A percentile compares a stretch with the other conserved stretches of the same genome.
These are phyloP conservation scores for Monosporascus sp. DNA, from an alignment of 2,329 filamentous ascomycete species.

Conservation along the genomic window DNA sequence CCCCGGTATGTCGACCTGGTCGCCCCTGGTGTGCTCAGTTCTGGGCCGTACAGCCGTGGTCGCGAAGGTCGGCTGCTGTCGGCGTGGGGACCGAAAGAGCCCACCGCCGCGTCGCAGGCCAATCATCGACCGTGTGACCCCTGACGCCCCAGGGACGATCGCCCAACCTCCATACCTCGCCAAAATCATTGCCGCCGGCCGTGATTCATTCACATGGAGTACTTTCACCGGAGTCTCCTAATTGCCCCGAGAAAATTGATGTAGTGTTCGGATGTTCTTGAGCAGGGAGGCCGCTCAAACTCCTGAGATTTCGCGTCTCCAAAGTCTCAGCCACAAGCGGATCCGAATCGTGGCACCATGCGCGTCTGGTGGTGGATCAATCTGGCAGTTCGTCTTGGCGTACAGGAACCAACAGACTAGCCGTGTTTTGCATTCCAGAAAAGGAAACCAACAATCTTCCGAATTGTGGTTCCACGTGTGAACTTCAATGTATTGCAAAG, in stretches of 20 bases:
- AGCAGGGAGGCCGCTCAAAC: background rate
- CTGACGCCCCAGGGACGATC: background rate
- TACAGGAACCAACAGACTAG: background rate
- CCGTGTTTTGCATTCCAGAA: no score
- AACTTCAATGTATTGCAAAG: no score
- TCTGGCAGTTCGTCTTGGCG: background rate
- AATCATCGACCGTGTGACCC: background rate
- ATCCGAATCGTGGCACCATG: background rate
- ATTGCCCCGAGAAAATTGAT: no score
- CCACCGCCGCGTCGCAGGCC: background rate
- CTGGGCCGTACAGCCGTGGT: slow-evolving; percentile 2
- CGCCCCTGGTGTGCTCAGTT: background rate
- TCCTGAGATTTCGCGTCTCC: background rate
- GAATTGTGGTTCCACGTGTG: no score
- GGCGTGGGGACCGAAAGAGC: slow-evolving; percentile 11
- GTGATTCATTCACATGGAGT: background rate
- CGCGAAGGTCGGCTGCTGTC: slow-evolving; percentile 11
- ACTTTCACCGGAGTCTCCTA: background rate
- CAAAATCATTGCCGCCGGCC: slow-evolving; percentile 1
- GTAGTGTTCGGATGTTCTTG: background rate
- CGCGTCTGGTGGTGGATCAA: background rate
- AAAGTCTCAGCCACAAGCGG: background rate
- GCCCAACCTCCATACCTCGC: slow-evolving; percentile 1
- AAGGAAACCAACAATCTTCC: no score
- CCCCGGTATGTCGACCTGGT: slow-evolving; percentile 4